These are phyloP conservation scores for Flaveria linearis DNA, from an alignment of 129 eudicot species.

Conservation along the genomic window DNA sequence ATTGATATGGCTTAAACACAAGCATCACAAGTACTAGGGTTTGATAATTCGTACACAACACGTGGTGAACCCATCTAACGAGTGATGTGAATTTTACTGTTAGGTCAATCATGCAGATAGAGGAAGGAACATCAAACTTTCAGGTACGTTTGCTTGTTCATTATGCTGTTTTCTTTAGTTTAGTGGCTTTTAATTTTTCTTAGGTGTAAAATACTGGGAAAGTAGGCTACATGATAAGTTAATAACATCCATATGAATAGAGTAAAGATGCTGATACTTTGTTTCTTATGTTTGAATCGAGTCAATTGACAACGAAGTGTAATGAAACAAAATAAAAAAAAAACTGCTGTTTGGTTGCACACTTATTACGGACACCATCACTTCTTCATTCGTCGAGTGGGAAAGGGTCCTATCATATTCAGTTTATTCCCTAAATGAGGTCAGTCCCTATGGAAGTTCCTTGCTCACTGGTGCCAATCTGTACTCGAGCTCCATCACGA, in stretches of 20 bases:
- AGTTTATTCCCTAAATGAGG: not conserved
- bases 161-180: not conserved
- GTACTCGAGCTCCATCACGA: not conserved
- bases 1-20: slow-evolving; percentile 2
- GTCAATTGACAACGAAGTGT: not conserved
- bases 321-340: not conserved
- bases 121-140: slow-evolving; percentile 40
- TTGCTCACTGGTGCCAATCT: not conserved
- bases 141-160: slow-evolving; percentile 41
- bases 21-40: not conserved
- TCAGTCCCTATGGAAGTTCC: not conserved
- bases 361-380: slow-evolving; percentile 5
- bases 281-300: not conserved
- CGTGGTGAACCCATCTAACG: not conserved
- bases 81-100: slow-evolving; percentile 16
- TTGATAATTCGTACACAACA: not conserved
- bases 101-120: slow-evolving; percentile 53
- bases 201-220: not conserved
- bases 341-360: slow-evolving; percentile 11
- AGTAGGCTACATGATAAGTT: too few species aligned
- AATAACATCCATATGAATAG: too few species aligned
- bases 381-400: not conserved
- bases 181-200: not conserved
- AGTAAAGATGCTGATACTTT: not conserved
- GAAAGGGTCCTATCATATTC: not conserved